These are phyloP conservation scores for Colletotrichum gloeosporioides DNA, from an alignment of 2,329 filamentous ascomycete species.

Conservation along the genomic window DNA sequence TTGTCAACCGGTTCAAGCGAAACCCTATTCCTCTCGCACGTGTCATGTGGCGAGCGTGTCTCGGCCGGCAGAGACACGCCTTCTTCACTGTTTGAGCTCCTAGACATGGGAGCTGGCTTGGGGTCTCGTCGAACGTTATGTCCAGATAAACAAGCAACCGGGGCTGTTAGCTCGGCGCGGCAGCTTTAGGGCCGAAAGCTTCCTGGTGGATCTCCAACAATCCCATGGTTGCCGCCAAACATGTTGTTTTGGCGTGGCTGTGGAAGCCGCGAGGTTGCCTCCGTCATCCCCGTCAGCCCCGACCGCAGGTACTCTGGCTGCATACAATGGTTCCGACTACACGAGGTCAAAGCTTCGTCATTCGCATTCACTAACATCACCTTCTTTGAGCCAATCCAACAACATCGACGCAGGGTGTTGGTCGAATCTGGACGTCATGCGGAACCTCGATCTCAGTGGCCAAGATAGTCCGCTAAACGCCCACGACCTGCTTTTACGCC, in stretches of 20 bases:
- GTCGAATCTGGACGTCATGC: slow-evolving; percentile 28
- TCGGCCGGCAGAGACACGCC: slow-evolving; percentile 16
- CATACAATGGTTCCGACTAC: slow-evolving; percentile 10
- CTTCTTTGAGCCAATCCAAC: slow-evolving; percentile 18
- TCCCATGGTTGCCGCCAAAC: slow-evolving; percentile 7
- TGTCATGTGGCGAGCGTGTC: slow-evolving; percentile 16
- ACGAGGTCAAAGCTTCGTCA: slow-evolving; percentile 1
- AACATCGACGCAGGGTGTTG: slow-evolving; percentile 22
- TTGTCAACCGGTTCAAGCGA: slow-evolving; percentile 5
- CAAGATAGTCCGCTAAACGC: slow-evolving; percentile 34
- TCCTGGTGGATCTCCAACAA: slow-evolving; percentile 13
- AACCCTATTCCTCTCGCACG: slow-evolving; percentile 16
- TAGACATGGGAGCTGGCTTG: not conserved
- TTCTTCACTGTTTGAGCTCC: not conserved
- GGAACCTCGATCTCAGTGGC: slow-evolving; percentile 34
- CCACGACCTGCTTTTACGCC: slow-evolving; percentile 36
- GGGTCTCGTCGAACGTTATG: slow-evolving; percentile 2
- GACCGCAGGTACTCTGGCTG: slow-evolving; percentile 13
- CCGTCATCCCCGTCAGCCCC: slow-evolving; percentile 8
- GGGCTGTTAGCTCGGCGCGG: not conserved
- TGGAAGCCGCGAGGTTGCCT: slow-evolving; percentile 9
- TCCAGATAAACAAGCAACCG: slow-evolving; percentile 4
- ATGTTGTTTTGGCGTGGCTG: not conserved
- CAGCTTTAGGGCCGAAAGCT: slow-evolving; percentile 16
- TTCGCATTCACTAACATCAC: not conserved